Evolutionary conservation across 495 filamentous ascomycete genomes (phyloP), one percentile per base, ranked within the genome.

Genomic region (Neurospora africana): DNA sequence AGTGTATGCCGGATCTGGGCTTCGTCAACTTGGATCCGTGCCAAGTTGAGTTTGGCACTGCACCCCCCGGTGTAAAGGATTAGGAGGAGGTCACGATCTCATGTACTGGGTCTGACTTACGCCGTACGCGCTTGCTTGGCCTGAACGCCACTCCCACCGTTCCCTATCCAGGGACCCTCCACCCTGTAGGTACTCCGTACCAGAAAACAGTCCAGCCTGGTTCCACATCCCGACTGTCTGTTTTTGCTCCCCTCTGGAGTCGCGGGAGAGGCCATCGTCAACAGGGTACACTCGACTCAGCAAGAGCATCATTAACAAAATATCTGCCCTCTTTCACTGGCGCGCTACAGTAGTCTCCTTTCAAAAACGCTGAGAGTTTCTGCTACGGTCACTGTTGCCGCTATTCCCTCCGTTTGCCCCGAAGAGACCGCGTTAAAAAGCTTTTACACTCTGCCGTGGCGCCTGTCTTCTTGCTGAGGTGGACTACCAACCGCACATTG

Each of bases 71-170:
- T 65, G 53, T 65, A 65, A 65, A 65, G 27, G 27, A 65, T 35
- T 19, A 65, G 53, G 23, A 53, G 44, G 53, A 61, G 53, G 53
- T 65, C 53, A 65, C 53, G 27, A 65, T 65, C 53, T 35, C 53
- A 38, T 35, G 47, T 69, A 69, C 72, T 41, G 41, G 68, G 15
- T 41, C 61, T 69, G 72, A 74, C 23, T 69, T 43, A 74, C 69
- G 30, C 43, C 36, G 13, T 61, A 71, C 21, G 61, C 69, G 35
- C 58, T 33, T 35, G 30, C 43, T n/a, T 21, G 36, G 21, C 67
- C 47, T 72, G 67, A 47, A 74, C 72, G 75, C 75, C 72, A 75
- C 73, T 77, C 69, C 74, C 65, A 77, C 58, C 74, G 72, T 47
- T 72, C 75, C 53, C 27, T 65, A 65, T 65, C 27, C 53, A 33